Base-by-base conservation (phyloP, 169 alveolate genomes). In the Plasmodium adleri region DNA sequence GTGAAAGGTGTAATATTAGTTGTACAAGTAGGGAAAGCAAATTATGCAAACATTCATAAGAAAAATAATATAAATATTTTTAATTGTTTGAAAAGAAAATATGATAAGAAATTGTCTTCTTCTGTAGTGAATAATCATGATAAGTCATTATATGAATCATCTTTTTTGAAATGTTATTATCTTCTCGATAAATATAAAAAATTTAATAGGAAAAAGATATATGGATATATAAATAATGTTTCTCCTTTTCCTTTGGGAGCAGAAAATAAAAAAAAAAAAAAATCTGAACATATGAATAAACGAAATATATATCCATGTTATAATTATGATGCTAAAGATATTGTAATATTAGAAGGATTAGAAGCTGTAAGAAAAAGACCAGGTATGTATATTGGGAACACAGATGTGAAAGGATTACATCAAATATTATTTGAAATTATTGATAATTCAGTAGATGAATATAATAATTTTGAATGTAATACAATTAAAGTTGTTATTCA, bases 361-460 rank as follows among this genome's bases (percentile, higher is more conserved):
- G 96, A 95, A 54, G 96, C 97, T 2, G 97, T 95, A 45, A 62
- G 97, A 15, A 94, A 93, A 91, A 80, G 97, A 12, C 97, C 97
- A 1, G 97, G 97, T 0, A 95, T 95, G 97, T 94, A 95, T 67
- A 95, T 95, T 15, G 97, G 97, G 2, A 93, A 88, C 58, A 95
- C 97, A 0, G 96, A 94, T 20, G 87, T 64, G 62, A 72, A 87
- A 49, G 97, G 97, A 1, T 80, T 94, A 28, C 97, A 93, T 71
- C 97, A 95, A 67, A 60, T 95, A 54, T 88, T 95, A 54, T 94
- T 88, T 74, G 97, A 94, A 83, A 90, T 95, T 56, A 74, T 95
- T 43, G 97, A 95, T 74, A 95, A 95, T 86, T 72, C 97, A 8
- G 96, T 94, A 8, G 97, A 95, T 70, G 97, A 95, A 88, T 90